These are phyloP conservation scores for Wallacemonas collosoma DNA, from an alignment of 208 protist species.

Conservation along the genomic window DNA sequence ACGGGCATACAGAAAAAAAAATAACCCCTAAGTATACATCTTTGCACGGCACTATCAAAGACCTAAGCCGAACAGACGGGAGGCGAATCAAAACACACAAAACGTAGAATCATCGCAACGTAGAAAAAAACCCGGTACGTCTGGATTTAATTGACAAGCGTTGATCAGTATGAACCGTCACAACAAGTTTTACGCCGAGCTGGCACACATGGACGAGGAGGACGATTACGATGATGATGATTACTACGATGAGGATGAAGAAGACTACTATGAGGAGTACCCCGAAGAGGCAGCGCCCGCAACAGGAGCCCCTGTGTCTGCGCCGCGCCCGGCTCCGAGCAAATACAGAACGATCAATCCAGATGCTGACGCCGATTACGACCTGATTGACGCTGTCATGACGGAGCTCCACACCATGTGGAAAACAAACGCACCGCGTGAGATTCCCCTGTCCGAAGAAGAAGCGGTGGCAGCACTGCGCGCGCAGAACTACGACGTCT, in stretches of 20 bases:
- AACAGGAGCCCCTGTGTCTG: neutral
- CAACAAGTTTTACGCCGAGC: constrained; percentile 73
- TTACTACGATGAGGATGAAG: constrained; percentile 48
- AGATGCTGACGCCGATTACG: constrained; percentile 53
- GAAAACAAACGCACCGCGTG: constrained; percentile 32
- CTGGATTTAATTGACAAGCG: too few relatives aligned
- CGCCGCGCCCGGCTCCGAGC: constrained; percentile 12
- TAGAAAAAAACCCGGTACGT: constrained; percentile 12
- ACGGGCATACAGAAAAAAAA: too few relatives aligned
- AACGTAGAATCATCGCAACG: too few relatives aligned
- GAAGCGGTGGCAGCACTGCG: constrained; percentile 60
- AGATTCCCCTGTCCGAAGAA: constrained; percentile 38
- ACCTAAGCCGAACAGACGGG: too few relatives aligned
- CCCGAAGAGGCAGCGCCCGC: constrained; percentile 14
- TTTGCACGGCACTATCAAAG: too few relatives aligned
- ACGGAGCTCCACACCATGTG: constrained; percentile 44
- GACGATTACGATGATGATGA: constrained; percentile 69
- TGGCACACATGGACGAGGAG: constrained; percentile 55
- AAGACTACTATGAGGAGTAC: constrained; percentile 34
- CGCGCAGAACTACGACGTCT: constrained; percentile 59
- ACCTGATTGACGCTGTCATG: constrained; percentile 45
- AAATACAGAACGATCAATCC: constrained; percentile 35
- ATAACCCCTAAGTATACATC: too few relatives aligned
- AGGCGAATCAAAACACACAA: too few relatives aligned
- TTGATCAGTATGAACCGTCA: constrained; percentile 66